Evolutionary conservation across 495 filamentous ascomycete species (phyloP), one percentile per base, ranked within the genome.

Genomic region (Tetracladium marchalianum): DNA sequence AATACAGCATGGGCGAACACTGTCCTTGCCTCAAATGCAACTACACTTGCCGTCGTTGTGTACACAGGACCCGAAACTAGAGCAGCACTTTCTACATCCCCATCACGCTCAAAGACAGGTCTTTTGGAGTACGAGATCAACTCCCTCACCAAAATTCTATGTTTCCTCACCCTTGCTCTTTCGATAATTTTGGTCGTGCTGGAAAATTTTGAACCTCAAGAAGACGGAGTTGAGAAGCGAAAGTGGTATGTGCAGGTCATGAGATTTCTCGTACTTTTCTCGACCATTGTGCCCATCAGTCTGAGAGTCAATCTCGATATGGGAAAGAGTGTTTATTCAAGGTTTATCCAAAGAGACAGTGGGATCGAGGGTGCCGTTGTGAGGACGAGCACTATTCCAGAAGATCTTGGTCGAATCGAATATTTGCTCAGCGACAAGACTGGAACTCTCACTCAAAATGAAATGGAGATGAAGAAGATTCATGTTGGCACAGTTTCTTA

Each of bases 1-100:
- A 96, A 97, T 58, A 99, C 93, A 10, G 90, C 93, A 2, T 99
- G 93, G 93, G 88, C 90, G 12, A 99, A 97, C 56, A 99, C 93
- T 3, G 84, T 99, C 27, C 81, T 99, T 43, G 93, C 93, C 1
- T 94, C 87, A 2, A 92, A 90, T 60, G 88, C 82, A 1, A 84
- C 80, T 5, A 90, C 88, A 0, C 72, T 90, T 16, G 90, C 90
- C 4, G 86, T 85, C 1, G 83, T 99, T 39, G 73, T 97, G 19
- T 99, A 97, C 60, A 97, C 92, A 5, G 93, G 93, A 1, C 81
- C 86, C 1, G 87, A 99, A 63, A 99, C 93, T 1, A 82, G 93
- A 39, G 89, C 92, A 36, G 90, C 93, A 1, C 71, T 99, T 42
- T 97, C 92, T 1, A 99, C 93, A 5, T 87, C 90, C 1, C 74